Conservation (phyloP, 1,284 basidiomycete species). For the Pascua sp. region DNA sequence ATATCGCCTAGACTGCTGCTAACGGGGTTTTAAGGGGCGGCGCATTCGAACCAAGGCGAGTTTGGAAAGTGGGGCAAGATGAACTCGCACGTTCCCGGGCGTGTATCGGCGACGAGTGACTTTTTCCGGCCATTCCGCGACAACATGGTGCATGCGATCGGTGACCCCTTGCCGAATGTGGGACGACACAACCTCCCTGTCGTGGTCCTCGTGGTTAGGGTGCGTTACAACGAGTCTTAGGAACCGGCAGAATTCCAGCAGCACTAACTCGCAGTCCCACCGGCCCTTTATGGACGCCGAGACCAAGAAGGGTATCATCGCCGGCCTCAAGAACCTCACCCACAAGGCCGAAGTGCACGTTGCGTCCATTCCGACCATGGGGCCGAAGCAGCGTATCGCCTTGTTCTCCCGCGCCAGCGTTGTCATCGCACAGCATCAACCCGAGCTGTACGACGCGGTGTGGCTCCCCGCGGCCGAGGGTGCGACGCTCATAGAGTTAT, state of each 20-base stretch:
- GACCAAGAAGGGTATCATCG: slow-evolving; percentile 26
- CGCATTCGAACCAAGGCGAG: slow-evolving; percentile 34
- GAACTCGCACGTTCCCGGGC: slow-evolving; percentile 31
- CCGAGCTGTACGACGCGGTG: slow-evolving; percentile 29
- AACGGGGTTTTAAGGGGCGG: slow-evolving; percentile 28
- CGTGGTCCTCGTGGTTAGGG: slow-evolving; percentile 39
- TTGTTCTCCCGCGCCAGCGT: slow-evolving; percentile 37
- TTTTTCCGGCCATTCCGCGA: slow-evolving; percentile 35
- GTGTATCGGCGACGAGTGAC: slow-evolving; percentile 14
- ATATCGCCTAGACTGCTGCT: too few species aligned
- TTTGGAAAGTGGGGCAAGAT: slow-evolving; percentile 43
- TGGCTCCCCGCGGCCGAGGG: slow-evolving; percentile 35
- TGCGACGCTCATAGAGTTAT: slow-evolving; percentile 29
- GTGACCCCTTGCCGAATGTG: slow-evolving; percentile 12
- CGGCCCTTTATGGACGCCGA: slow-evolving; percentile 2
- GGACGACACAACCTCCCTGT: slow-evolving; percentile 29
- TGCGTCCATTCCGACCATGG: slow-evolving; percentile 31
- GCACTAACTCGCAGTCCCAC: neutral
- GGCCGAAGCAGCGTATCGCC: slow-evolving; percentile 29
- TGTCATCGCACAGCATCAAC: slow-evolving; percentile 33
- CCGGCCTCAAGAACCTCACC: slow-evolving; percentile 34
- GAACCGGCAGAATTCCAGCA: neutral
- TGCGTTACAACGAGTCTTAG: slow-evolving; percentile 1
- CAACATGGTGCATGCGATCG: slow-evolving; percentile 28
- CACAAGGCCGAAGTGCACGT: slow-evolving; percentile 43